Base-by-base conservation (phyloP, 352 stramenopile genomes). In the Globisporangium iwayamae region DNA sequence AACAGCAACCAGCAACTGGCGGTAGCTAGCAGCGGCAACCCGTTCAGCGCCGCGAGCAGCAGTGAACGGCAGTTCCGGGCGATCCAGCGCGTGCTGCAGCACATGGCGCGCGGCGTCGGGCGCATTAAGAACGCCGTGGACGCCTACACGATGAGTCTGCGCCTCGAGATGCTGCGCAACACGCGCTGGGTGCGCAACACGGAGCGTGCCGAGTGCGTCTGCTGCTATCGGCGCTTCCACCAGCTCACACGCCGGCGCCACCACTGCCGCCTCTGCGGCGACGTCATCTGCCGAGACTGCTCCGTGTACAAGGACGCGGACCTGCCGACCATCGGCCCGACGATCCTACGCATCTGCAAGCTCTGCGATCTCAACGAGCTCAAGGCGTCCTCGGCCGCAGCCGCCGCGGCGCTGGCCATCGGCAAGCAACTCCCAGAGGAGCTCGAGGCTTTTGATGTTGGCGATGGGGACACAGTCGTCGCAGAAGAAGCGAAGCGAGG, bases 211-310 rank as follows among this genome's bases (percentile, higher is more conserved):
- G 71, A 88, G 72, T 94, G 85, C 60, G 69, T 75, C 11, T 69
- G 87, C 14, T 94, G 85, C 63, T 87, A 66, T 32, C 75, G 83
- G 9, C 75, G 78, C 18, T 94, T 94, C 63, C 74, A 90, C 45
- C 79, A 85, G 50, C 68, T 90, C 47, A 77, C 76, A 18, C 78
- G 84, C 18, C 76, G 85, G 36, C 74, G 81, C 34, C 85, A 91
- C 58, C 83, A 91, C 64, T 94, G 85, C n/a, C 81, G 81, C 4
- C 62, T 90, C 13, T 94, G 85, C 56, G 78, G 80, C 60, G 80
- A 91, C 53, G 74, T 91, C 22, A 89, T 94, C 52, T 94, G 85
- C 55, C 76, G 80, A 1, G 72, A 87, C 48, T 94, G 85, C 58
- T 90, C 81, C 18, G 71, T 87, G 11, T 74, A 87, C 53, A 91